phyloP scores from a whole-genome alignment of 2,329 filamentous ascomycete species.

The Nigrospora sphaerica region DNA sequence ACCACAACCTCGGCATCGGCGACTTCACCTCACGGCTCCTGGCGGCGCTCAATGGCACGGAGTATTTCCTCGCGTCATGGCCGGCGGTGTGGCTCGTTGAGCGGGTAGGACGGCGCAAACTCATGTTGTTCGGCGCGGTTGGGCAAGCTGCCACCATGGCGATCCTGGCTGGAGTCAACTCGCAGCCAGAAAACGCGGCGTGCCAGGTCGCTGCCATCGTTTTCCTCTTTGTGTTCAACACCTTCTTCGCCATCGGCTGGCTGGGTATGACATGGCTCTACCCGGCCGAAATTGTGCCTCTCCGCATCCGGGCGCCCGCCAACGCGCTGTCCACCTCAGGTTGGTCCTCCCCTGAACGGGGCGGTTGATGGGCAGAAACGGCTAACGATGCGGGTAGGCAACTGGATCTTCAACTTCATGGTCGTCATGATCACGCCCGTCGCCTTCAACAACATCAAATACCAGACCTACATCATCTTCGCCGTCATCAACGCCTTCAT shows the following conservation, averaged over 20 bases:
- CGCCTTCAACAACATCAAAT: conserved; percentile 47
- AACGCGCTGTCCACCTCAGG: conserved; percentile 42
- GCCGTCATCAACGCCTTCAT: conserved; percentile 58
- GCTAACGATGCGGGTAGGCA: conserved; percentile 27
- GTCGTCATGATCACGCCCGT: conserved; percentile 58
- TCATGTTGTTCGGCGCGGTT: conserved; percentile 64
- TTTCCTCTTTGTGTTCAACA: conserved; percentile 45
- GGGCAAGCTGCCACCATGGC: conserved; percentile 62
- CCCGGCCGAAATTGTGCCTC: conserved; percentile 48
- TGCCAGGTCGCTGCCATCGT: conserved; percentile 25
- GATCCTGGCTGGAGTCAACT: conserved; percentile 42
- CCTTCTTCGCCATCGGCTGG: conserved; percentile 46
- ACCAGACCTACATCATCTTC: conserved; percentile 60
- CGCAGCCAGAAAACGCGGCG: conserved; percentile 13
- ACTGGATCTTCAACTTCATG: conserved; percentile 59
- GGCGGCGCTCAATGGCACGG: conserved; percentile 42
- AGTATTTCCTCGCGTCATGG: conserved; percentile 52
- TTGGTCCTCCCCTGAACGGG: conserved; percentile 11
- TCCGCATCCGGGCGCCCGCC: conserved; percentile 46
- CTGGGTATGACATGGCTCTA: conserved; percentile 52
- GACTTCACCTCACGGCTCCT: conserved; percentile 49
- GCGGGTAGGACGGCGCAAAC: conserved; percentile 57
- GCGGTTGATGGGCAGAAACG: conserved; percentile 11
- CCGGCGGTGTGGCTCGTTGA: conserved; percentile 55
- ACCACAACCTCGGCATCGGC: conserved; percentile 40